Evolutionary conservation across 495 filamentous ascomycete species (phyloP).

Genomic region (Diplogelasinospora grovesii): DNA sequence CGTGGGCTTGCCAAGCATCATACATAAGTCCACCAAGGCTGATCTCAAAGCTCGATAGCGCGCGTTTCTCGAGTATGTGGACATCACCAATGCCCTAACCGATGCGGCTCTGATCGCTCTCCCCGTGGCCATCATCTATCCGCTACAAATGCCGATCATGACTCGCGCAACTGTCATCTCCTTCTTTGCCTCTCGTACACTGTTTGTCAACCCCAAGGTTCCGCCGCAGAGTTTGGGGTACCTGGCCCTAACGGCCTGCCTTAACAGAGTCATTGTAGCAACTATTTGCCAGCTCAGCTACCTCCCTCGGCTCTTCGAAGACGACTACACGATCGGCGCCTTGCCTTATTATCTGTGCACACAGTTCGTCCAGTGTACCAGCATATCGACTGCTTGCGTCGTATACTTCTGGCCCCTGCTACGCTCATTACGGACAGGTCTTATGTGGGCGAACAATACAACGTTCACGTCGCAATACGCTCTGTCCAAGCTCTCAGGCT

Average conservation of each 20-base stretch:
- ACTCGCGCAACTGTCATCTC: conserved; percentile 13
- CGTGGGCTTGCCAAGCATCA: no score
- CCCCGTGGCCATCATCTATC: conserved; percentile 31
- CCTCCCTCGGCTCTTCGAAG: conserved; percentile 15
- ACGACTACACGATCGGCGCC: conserved; percentile 14
- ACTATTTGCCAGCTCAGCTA: conserved; percentile 18
- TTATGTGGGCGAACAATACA: conserved; percentile 20
- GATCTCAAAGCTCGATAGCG: no score
- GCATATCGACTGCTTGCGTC: conserved; percentile 16
- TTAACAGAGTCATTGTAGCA: conserved; percentile 14
- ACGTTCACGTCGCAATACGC: conserved; percentile 10
- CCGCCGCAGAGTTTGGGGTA: not conserved
- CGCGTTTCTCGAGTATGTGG: conserved; percentile 37
- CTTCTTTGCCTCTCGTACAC: conserved; percentile 19
- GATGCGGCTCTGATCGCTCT: conserved; percentile 34
- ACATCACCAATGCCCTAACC: conserved; percentile 36
- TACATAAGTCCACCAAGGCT: no score
- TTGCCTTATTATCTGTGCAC: conserved; percentile 21
- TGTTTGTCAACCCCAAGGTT: conserved; percentile 11
- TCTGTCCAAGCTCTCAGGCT: no score
- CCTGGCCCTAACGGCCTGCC: not conserved
- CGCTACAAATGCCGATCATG: conserved; percentile 14
- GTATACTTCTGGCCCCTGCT: conserved; percentile 25
- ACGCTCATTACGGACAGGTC: conserved; percentile 18
- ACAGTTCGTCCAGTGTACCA: conserved; percentile 20